Base-by-base conservation (phyloP, 2,329 filamentous ascomycete genomes). In the Colletotrichum tropicicola region DNA sequence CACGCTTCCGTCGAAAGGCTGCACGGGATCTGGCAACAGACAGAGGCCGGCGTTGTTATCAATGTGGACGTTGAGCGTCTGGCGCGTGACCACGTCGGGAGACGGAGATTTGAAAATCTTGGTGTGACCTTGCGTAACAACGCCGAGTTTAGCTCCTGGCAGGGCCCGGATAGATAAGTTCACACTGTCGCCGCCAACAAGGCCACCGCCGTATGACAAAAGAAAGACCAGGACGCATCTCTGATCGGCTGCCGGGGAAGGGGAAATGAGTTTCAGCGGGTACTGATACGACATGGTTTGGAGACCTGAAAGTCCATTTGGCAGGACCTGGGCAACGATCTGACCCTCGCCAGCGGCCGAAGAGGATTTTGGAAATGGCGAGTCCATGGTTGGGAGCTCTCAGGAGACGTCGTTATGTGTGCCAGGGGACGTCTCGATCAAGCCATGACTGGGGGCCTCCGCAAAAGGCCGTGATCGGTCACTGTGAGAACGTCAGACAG, bases 121-220 rank as follows among this genome's bases (percentile, higher is more conserved):
- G 65, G 96, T 98, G 78, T 94, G 93, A 55, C 95, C 95, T 81
- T 90, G 88, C 1, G 88, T 91, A 65, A 87, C 86, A 35, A 90
- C 79, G 70, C 84, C 88, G 57, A 98, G 86, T 65, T 89, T 90
- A 5, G 93, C 90, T 3, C 81, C 79, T 3, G 83, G 70, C 10
- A 87, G 86, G 49, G 97, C 82, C 9, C 85, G 84, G 66, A 97
- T 86, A 19, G 83, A 82, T 25, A 99, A 86, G 72, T 90, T 83
- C 75, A 98, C 91, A 68, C 87, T 83, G 77, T 99, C 96, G 43
- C 94, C 94, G 12, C 91, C 92, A 2, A 99, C 92, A 13, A 99
- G 87, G 2, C 96, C 96, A 44, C 96, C 96, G 52, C 96, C 96
- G 75, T 98, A 99, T 1, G 94, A 97, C 51, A 99, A 85, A 37